Evolutionary conservation across 768 basidiomycete genomes (phyloP).

Genomic region (Boletus reticuloceps): DNA sequence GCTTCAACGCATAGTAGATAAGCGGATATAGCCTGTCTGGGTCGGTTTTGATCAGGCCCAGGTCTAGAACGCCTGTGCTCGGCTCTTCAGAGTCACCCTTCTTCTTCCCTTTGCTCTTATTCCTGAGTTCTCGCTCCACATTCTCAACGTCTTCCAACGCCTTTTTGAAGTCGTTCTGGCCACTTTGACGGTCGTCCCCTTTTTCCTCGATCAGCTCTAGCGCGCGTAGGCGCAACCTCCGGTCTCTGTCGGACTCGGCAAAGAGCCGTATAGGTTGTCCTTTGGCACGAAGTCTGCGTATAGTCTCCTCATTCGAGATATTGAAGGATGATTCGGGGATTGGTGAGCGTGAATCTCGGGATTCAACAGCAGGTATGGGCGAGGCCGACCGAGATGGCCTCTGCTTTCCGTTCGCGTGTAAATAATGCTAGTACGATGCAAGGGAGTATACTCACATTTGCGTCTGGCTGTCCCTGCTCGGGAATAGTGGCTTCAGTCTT

Average conservation of each 20-base stretch:
- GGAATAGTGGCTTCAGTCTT: constrained; percentile 10
- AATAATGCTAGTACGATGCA: constrained; percentile 21
- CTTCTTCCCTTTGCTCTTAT: constrained; percentile 56
- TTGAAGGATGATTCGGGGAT: constrained; percentile 58
- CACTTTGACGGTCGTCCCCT: constrained; percentile 72
- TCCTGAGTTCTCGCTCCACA: constrained; percentile 62
- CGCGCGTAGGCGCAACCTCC: constrained; percentile 84
- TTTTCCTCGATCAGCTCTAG: constrained; percentile 95
- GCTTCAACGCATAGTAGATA: constrained; percentile 94
- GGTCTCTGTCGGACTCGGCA: constrained; percentile 93
- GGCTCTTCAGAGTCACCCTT: constrained; percentile 55
- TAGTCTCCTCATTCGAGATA: constrained; percentile 89
- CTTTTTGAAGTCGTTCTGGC: constrained; percentile 95
- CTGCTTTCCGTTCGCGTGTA: constrained; percentile 49
- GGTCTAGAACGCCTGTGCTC: constrained; percentile 63
- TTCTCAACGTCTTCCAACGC: constrained; percentile 85
- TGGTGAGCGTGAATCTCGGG: constrained; percentile 40
- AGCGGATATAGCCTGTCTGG: constrained; percentile 95
- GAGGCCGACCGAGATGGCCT: constrained; percentile 37
- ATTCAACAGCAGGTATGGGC: constrained; percentile 35
- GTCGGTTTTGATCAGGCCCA: constrained; percentile 81
- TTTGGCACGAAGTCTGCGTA: constrained; percentile 84
- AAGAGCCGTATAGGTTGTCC: constrained; percentile 95
- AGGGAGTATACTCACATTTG: constrained; percentile 43
- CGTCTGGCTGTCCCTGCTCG: constrained; percentile 24